Evolutionary conservation across 2,329 filamentous ascomycete species (phyloP).

Genomic region (Pseudonectria foliicola): DNA sequence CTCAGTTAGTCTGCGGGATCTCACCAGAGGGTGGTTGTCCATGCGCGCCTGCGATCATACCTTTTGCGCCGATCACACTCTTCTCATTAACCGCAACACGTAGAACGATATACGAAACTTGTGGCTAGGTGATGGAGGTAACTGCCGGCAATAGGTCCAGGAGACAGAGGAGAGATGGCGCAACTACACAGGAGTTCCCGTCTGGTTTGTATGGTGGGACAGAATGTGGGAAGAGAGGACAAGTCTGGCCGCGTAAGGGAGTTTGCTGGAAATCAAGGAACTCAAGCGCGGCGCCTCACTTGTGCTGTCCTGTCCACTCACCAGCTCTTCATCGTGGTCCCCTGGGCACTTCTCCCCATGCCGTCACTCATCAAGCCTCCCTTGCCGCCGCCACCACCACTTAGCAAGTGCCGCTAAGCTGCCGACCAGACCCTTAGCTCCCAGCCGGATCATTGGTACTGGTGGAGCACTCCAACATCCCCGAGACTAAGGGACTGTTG

Average conservation of each 20-base stretch:
- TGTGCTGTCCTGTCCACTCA: slow-evolving; percentile 3
- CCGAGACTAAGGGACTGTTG: too few relatives aligned
- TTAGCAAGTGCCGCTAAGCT: too few relatives aligned
- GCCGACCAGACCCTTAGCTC: too few relatives aligned
- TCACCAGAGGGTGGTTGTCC: not conserved
- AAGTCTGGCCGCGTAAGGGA: slow-evolving; percentile 4
- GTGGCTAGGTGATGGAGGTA: too few relatives aligned
- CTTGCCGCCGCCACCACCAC: too few relatives aligned
- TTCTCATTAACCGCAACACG: too few relatives aligned
- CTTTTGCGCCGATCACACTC: slow-evolving; percentile 7
- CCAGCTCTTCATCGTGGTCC: too few relatives aligned
- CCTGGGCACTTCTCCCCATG: not conserved
- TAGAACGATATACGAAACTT: too few relatives aligned
- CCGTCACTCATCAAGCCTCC: too few relatives aligned
- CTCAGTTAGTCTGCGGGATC: slow-evolving; percentile 10
- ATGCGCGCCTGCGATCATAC: slow-evolving; percentile 5
- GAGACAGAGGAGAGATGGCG: not conserved
- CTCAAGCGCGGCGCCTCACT: slow-evolving; percentile 10
- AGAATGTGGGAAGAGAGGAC: slow-evolving; percentile 2
- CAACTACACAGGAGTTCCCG: too few relatives aligned
- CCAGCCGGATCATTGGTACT: too few relatives aligned
- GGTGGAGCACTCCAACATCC: too few relatives aligned
- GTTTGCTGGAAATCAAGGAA: slow-evolving; percentile 4
- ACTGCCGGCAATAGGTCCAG: not conserved
- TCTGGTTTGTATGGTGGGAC: not conserved